Percentiles rank a stretch among this genome's conserved stretches.
These are phyloP conservation scores for Fusarium newnesense DNA, from an alignment of 2,329 filamentous ascomycete species.

Conservation along the genomic window DNA sequence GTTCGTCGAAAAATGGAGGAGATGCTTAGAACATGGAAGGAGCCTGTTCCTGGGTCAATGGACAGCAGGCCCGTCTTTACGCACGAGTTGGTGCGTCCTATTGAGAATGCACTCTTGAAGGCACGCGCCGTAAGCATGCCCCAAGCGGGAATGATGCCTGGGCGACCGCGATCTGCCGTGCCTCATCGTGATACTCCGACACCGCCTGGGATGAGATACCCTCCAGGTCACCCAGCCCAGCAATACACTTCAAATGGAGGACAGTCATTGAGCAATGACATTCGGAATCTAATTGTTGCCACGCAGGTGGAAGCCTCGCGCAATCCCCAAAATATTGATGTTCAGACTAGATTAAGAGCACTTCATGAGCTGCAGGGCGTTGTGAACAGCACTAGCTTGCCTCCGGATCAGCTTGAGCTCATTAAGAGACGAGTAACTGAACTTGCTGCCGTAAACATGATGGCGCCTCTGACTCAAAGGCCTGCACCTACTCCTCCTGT, in stretches of 20 bases:
- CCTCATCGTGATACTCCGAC: conserved; percentile 80
- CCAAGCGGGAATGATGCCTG: conserved; percentile 59
- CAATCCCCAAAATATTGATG: conserved; percentile 78
- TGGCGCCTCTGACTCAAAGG: conserved; percentile 57
- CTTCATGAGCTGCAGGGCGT: conserved; percentile 82
- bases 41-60: conserved; percentile 91
- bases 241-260: conserved; percentile 49
- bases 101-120: conserved; percentile 94
- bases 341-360: conserved; percentile 84
- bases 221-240: conserved; percentile 41
- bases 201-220: conserved; percentile 65
- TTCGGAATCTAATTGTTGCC: conserved; percentile 79
- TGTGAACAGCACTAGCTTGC: conserved; percentile 80
- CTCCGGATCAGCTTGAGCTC: conserved; percentile 82
- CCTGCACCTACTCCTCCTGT: conserved; percentile 52
- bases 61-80: conserved; percentile 94
- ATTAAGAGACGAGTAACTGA: conserved; percentile 87
- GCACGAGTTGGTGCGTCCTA: conserved; percentile 84
- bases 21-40: conserved; percentile 98
- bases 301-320: conserved; percentile 79
- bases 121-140: conserved; percentile 71
- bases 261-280: conserved; percentile 78
- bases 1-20: conserved; percentile 94
- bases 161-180: conserved; percentile 59
- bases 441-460: conserved; percentile 72